Evolutionary conservation across 495 filamentous ascomycete genomes (phyloP).

Genomic region (Trichocladium uniseriatum): DNA sequence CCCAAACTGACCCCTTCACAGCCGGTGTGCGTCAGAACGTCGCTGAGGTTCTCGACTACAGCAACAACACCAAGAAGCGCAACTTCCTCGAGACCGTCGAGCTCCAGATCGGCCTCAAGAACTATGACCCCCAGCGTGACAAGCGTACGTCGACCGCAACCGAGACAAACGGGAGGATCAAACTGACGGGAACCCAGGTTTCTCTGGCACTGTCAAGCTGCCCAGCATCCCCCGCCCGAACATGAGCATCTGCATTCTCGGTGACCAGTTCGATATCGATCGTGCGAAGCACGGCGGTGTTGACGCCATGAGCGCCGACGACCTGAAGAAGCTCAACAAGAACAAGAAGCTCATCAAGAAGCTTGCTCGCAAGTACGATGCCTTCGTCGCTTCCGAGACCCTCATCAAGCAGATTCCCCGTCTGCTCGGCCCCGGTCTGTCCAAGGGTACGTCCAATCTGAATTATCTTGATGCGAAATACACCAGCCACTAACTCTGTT

Average conservation of each 20-base stretch:
- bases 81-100: conserved; percentile 71
- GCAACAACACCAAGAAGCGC: conserved; percentile 94
- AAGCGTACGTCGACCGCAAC: conserved; percentile 59
- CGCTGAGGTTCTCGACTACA: conserved; percentile 83
- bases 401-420: conserved; percentile 99
- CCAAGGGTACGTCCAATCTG: conserved; percentile 60
- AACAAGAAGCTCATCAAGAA: conserved; percentile 99
- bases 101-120: conserved; percentile 99
- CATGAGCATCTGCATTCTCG: conserved; percentile 94
- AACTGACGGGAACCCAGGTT: conserved; percentile 36
- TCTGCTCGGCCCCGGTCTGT: conserved; percentile 96
- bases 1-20: conserved; percentile 29
- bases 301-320: conserved; percentile 94
- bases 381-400: conserved; percentile 90
- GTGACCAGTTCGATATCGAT: conserved; percentile 99
- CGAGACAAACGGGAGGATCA: neutral
- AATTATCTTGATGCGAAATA: neutral
- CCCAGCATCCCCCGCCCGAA: conserved; percentile 81
- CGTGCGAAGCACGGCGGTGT: conserved; percentile 96
- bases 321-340: conserved; percentile 99
- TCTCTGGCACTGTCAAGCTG: conserved; percentile 80
- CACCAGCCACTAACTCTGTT: neutral
- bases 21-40: conserved; percentile 96
- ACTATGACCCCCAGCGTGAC: conserved; percentile 99
- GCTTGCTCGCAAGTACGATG: conserved; percentile 99